These are phyloP conservation scores for Auriscalpium vulgare DNA, from an alignment of 768 basidiomycete genomes.

Conservation along the genomic window DNA sequence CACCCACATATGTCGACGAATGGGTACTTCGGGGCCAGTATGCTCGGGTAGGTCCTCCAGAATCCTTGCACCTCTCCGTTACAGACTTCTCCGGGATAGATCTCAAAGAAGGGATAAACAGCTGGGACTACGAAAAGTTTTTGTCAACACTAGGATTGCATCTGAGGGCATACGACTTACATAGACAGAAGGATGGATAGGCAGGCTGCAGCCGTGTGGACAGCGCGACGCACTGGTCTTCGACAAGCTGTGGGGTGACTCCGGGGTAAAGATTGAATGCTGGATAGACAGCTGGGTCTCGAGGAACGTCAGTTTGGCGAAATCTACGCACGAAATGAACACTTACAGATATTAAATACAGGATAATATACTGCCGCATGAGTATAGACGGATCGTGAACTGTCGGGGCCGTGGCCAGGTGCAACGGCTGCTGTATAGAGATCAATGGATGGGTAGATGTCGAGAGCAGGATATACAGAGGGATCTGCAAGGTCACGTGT, in stretches of 20 bases:
- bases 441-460: constrained; percentile 1
- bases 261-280: constrained; percentile 23
- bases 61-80: constrained; percentile 12
- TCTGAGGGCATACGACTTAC: not conserved
- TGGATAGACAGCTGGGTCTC: constrained; percentile 35
- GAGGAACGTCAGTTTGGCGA: not conserved
- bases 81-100: constrained; percentile 7
- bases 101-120: constrained; percentile 11
- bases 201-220: constrained; percentile 1
- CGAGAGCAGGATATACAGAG: not conserved
- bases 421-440: too few species aligned
- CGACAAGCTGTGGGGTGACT: constrained; percentile 2
- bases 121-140: constrained; percentile 1
- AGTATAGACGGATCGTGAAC: not conserved
- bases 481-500: not conserved
- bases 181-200: constrained; percentile 7
- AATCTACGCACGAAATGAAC: not conserved
- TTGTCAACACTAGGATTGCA: not conserved
- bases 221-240: not conserved
- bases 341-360: not conserved
- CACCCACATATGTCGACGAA: constrained; percentile 4
- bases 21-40: not conserved
- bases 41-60: not conserved
- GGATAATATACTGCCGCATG: not conserved
- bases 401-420: too few species aligned